Percentiles rank a stretch among this genome's conserved stretches.
Conservation (phyloP, 2,329 filamentous ascomycete species). For the Rhytidhysteron rufulum region DNA sequence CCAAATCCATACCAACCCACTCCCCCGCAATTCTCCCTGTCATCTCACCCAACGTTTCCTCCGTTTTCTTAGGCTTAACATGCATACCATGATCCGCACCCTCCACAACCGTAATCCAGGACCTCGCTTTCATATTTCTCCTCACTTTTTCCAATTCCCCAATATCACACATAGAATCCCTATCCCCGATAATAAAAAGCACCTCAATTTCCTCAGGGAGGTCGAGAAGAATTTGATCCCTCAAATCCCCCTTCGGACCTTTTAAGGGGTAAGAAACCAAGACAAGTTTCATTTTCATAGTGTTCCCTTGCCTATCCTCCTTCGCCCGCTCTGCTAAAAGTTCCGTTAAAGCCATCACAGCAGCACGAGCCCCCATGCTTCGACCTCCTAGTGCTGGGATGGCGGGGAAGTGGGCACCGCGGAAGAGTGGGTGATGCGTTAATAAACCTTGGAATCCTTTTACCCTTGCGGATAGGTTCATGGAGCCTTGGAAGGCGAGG, state of each 20-base stretch:
- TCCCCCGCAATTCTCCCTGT: constrained; percentile 31
- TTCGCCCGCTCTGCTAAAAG: constrained; percentile 5
- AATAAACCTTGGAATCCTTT: constrained; percentile 37
- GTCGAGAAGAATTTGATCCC: constrained; percentile 38
- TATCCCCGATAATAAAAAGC: constrained; percentile 38
- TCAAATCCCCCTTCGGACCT: constrained; percentile 29
- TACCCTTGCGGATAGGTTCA: constrained; percentile 37
- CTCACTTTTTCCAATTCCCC: constrained; percentile 24
- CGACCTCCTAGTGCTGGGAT: constrained; percentile 33
- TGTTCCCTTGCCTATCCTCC: constrained; percentile 9
- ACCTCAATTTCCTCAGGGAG: constrained; percentile 27
- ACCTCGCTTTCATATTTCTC: constrained; percentile 34
- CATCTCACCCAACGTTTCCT: constrained; percentile 24
- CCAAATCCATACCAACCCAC: constrained; percentile 23
- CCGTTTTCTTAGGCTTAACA: constrained; percentile 20
- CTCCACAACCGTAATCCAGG: constrained; percentile 33
- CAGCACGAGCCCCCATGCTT: constrained; percentile 44
- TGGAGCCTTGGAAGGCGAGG: constrained; percentile 38
- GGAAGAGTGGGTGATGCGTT: constrained; percentile 18
- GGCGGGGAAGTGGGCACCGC: too few relatives aligned
- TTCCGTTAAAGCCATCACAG: constrained; percentile 34
- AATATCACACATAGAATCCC: constrained; percentile 34
- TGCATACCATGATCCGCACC: constrained; percentile 42
- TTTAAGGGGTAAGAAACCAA: constrained; percentile 41
- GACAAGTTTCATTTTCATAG: constrained; percentile 19